Evolutionary conservation across 2,329 filamentous ascomycete species (phyloP).

Genomic region (Elsinoe fawcettii): DNA sequence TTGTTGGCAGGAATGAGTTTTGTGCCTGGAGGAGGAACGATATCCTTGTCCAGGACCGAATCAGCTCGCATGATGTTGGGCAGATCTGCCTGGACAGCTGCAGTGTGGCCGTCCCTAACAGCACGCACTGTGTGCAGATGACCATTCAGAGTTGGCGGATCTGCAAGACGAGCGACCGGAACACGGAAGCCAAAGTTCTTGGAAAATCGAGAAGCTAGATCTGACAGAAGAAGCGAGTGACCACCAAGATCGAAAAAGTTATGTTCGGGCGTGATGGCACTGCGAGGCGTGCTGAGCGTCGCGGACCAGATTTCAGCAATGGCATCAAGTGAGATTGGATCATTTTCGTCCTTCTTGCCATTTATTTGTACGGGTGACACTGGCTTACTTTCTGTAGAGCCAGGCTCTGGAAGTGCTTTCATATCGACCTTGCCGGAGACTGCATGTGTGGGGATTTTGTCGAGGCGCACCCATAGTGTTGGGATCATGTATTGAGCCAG

Average conservation of each 20-base stretch:
- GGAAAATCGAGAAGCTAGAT: slow-evolving; percentile 62
- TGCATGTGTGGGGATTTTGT: slow-evolving; percentile 63
- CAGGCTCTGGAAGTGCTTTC: slow-evolving; percentile 61
- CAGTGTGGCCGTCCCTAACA: slow-evolving; percentile 64
- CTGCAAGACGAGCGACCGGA: slow-evolving; percentile 62
- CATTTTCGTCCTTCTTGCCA: slow-evolving; percentile 46
- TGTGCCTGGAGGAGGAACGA: slow-evolving; percentile 45
- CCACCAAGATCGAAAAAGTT: slow-evolving; percentile 77
- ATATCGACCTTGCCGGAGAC: slow-evolving; percentile 74
- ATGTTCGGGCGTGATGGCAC: slow-evolving; percentile 58
- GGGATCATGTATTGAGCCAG: slow-evolving; percentile 81
- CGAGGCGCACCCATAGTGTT: slow-evolving; percentile 65
- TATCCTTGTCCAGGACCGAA: slow-evolving; percentile 60
- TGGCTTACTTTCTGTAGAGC: slow-evolving; percentile 35
- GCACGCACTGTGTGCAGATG: slow-evolving; percentile 64
- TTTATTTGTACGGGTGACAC: slow-evolving; percentile 26
- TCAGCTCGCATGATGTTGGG: slow-evolving; percentile 62
- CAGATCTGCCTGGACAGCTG: slow-evolving; percentile 66
- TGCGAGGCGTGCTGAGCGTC: slow-evolving; percentile 57
- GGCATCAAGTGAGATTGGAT: slow-evolving; percentile 57
- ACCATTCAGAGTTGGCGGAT: slow-evolving; percentile 62
- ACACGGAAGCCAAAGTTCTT: slow-evolving; percentile 66
- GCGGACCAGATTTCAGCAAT: slow-evolving; percentile 67
- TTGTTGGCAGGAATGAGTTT: slow-evolving; percentile 54
- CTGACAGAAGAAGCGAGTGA: slow-evolving; percentile 69